Conservation (phyloP, 352 stramenopile species). For the Elongisporangium undulatum region DNA sequence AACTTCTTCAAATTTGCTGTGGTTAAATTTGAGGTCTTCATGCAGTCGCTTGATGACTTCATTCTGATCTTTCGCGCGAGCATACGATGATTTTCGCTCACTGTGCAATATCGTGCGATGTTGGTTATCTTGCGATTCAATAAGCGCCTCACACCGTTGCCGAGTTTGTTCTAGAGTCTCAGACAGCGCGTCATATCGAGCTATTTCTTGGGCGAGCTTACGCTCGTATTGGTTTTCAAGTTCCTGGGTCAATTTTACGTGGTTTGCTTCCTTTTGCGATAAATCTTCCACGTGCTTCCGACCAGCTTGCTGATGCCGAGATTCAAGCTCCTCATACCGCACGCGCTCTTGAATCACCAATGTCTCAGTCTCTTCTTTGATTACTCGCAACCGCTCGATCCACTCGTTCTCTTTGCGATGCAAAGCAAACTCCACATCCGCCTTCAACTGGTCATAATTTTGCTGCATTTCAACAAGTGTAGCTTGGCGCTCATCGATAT, state of each 20-base stretch:
- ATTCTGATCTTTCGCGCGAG: conserved; percentile 72
- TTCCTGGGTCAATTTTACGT: conserved; percentile 85
- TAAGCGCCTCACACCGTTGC: conserved; percentile 84
- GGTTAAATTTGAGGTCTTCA: conserved; percentile 83
- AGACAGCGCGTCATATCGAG: conserved; percentile 82
- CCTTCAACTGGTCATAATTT: conserved; percentile 71
- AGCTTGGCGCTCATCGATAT: conserved; percentile 64
- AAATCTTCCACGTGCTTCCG: conserved; percentile 80
- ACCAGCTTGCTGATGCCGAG: conserved; percentile 54
- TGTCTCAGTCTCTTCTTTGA: conserved; percentile 77
- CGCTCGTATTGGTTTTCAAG: conserved; percentile 93
- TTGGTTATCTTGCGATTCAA: conserved; percentile 77
- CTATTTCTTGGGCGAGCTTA: conserved; percentile 86
- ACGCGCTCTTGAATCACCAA: conserved; percentile 73
- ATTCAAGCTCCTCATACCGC: conserved; percentile 78
- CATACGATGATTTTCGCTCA: conserved; percentile 61
- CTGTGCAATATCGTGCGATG: conserved; percentile 51
- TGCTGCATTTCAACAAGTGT: conserved; percentile 57
- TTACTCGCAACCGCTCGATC: conserved; percentile 70
- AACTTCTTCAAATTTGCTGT: conserved; percentile 83
- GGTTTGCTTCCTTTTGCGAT: conserved; percentile 61
- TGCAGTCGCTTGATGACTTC: conserved; percentile 82
- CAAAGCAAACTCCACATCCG: conserved; percentile 79
- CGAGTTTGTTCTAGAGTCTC: conserved; percentile 88
- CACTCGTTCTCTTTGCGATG: conserved; percentile 87